Conservation (phyloP, 805 yeast species). For the Metschnikowia cerradonensis region DNA sequence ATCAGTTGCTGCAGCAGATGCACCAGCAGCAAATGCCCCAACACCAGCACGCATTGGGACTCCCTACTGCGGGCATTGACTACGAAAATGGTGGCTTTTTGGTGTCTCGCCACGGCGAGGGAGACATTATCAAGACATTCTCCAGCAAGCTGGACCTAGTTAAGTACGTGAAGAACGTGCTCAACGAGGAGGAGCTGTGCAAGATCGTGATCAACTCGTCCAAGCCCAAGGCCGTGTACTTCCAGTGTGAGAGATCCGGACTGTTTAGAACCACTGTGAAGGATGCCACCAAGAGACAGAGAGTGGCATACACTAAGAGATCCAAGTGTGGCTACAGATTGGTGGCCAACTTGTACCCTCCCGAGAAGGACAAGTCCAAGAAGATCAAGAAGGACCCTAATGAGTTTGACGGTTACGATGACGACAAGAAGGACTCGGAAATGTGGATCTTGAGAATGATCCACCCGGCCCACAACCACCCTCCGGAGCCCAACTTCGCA, state of each 20-base stretch:
- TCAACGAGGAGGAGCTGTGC: slow-evolving; percentile 35
- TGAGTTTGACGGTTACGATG: slow-evolving; percentile 21
- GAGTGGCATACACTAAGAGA: slow-evolving; percentile 46
- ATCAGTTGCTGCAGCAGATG: slow-evolving; percentile 19
- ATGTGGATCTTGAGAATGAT: slow-evolving; percentile 48
- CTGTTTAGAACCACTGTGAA: slow-evolving; percentile 45
- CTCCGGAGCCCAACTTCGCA: slow-evolving; percentile 36
- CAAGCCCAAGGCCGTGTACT: slow-evolving; percentile 46
- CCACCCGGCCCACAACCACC: slow-evolving; percentile 43
- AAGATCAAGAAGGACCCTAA: slow-evolving; percentile 23
- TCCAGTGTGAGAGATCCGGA: slow-evolving; percentile 45
- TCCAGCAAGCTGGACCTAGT: slow-evolving; percentile 21
- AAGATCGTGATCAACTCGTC: slow-evolving; percentile 45
- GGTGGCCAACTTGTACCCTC: slow-evolving; percentile 37
- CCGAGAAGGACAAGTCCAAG: slow-evolving; percentile 41
- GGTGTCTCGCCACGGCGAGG: slow-evolving; percentile 20
- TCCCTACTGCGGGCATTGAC: slow-evolving; percentile 19
- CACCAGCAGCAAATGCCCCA: slow-evolving; percentile 20
- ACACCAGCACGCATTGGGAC: slow-evolving; percentile 18
- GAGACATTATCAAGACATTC: slow-evolving; percentile 22
- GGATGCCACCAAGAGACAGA: slow-evolving; percentile 41
- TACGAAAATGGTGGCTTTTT: slow-evolving; percentile 19
- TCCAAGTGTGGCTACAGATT: slow-evolving; percentile 44
- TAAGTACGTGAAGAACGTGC: slow-evolving; percentile 35
- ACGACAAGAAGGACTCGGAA: slow-evolving; percentile 25